Evolutionary conservation across 805 yeast species (phyloP), one percentile per base, ranked within the genome.

Genomic region (Myxozyma kluyveri): DNA sequence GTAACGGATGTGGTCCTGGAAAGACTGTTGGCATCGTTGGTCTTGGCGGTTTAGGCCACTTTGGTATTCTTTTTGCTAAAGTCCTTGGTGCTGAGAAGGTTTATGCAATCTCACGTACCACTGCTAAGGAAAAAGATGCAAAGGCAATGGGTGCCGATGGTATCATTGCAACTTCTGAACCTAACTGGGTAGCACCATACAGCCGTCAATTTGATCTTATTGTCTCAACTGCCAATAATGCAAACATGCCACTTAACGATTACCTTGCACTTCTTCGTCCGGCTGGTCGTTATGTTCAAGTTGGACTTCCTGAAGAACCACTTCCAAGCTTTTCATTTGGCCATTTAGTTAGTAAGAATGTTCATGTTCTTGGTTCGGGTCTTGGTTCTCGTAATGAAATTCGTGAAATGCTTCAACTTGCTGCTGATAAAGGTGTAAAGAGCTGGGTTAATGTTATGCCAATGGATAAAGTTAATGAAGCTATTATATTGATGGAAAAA

Each of bases 31-130:
- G 83, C 40, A 68, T 82, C 50, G 75, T 78, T 51, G 86, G 86
- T 49, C 74, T 82, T 52, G 87, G 87, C 46, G 87, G 87, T 31
- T 73, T 82, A 50, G 87, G 87, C 44, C 83, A 80, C 70, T 73
- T 80, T 73, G 83, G 77, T n/a, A 66, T 82, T 49, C 73, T 75
- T 65, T 78, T 78, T 57, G 82, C 86, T 38, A 72, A 72, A 55
- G 85, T 85, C 3, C 63, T 82, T 59, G 87, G 86, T 29, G 82
- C 84, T 23, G 82, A 80, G 52, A 41, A 56, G 48, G 84, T 80
- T 19, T 72, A 71, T 47, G 80, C 82, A n/a, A 69, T 82, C 59
- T 77, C 84, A 4, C 75, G 85, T 61, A 65, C 76, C 43, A 65
- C 67, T 35, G 61, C 68, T 23, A 82, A 82, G 70, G 76, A 72